Evolutionary conservation across 352 stramenopile species (phyloP).

Genomic region (Globisporangium recalcitrans): DNA sequence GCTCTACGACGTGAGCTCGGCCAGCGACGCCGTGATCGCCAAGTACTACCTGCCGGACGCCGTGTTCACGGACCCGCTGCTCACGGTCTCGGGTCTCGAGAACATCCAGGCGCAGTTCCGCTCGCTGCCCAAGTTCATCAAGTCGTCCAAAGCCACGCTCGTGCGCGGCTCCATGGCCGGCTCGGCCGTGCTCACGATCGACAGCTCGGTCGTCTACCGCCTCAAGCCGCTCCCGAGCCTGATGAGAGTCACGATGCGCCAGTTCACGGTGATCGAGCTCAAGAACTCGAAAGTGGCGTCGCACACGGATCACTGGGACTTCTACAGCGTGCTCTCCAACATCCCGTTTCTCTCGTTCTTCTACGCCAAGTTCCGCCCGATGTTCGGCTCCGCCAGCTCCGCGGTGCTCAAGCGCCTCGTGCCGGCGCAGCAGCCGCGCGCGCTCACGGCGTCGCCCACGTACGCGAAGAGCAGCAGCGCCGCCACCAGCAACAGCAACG

Average conservation of each 20-base stretch:
- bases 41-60: conserved; percentile 74
- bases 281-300: conserved; percentile 72
- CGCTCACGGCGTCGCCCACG: conserved; percentile 16
- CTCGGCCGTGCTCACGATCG: conserved; percentile 71
- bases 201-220: conserved; percentile 70
- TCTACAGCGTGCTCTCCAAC: conserved; percentile 78
- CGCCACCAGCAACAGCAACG: conserved; percentile 10
- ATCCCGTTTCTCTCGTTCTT: conserved; percentile 74
- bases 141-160: conserved; percentile 69
- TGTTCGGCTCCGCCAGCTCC: conserved; percentile 64
- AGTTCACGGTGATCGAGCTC: conserved; percentile 82
- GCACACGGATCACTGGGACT: conserved; percentile 84
- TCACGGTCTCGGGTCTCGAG: conserved; percentile 63
- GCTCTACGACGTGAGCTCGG: conserved; percentile 74
- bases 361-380: conserved; percentile 72
- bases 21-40: conserved; percentile 65
- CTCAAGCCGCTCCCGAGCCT: conserved; percentile 71
- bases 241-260: conserved; percentile 64
- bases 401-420: conserved; percentile 68
- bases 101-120: conserved; percentile 87
- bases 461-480: conserved; percentile 11
- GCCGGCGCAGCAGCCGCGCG: conserved; percentile 15
- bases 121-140: conserved; percentile 70
- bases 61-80: conserved; percentile 75
- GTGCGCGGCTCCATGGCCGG: conserved; percentile 81